Percentiles rank a stretch among this genome's conserved stretches.
Evolutionary conservation across 2,329 filamentous ascomycete species (phyloP).

Genomic region (Colletotrichum musicola): DNA sequence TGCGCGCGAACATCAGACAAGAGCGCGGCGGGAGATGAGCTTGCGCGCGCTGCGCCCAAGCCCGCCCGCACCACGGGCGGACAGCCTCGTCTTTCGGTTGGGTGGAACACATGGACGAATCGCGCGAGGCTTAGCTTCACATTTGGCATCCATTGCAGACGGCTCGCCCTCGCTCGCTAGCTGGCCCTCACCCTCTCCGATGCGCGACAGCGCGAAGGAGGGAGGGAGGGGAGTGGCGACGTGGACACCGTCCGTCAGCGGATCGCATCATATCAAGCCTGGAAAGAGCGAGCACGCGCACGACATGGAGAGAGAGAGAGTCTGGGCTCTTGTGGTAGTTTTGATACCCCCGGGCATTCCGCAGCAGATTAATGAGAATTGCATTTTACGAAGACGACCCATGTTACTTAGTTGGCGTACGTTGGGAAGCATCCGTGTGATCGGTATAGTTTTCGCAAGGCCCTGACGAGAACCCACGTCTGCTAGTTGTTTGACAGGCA

Average conservation of each 20-base stretch:
- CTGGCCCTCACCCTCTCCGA: not conserved
- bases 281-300: not conserved
- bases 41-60: constrained; percentile 12
- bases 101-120: constrained; percentile 31
- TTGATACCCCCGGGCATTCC: constrained; percentile 31
- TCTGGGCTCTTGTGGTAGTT: constrained; percentile 26
- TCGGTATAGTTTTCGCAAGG: no score
- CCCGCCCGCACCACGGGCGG: constrained; percentile 3
- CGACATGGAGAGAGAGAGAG: not conserved
- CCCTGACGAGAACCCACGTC: no score
- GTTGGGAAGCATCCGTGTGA: no score
- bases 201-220: not conserved
- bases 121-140: constrained; percentile 29
- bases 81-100: constrained; percentile 37
- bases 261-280: constrained; percentile 18
- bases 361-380: constrained; percentile 13
- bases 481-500: no score
- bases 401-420: not conserved
- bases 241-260: constrained; percentile 30
- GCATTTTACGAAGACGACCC: constrained; percentile 1
- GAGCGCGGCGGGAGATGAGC: not conserved
- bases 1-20: constrained; percentile 27
- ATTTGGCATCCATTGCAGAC: constrained; percentile 17
- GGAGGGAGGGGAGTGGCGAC: constrained; percentile 15
- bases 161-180: constrained; percentile 24